phyloP scores from a whole-genome alignment of 2,329 filamentous ascomycete species.

The Ophiostoma ulmi region DNA sequence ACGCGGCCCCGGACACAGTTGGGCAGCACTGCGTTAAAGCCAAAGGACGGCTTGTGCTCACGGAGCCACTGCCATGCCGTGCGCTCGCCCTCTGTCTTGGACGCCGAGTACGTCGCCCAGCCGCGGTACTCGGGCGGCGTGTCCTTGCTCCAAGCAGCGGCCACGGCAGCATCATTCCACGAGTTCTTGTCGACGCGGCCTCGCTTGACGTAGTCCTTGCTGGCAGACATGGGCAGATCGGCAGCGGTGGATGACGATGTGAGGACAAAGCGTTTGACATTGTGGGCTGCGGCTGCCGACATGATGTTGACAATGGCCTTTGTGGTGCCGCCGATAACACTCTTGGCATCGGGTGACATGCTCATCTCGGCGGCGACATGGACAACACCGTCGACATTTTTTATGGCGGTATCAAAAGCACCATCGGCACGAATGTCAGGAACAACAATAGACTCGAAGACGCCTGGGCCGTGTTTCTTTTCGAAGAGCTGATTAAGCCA shows the following conservation, averaged over 20 bases:
- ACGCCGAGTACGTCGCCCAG: background rate
- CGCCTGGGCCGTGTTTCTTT: background rate
- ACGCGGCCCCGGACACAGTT: background rate
- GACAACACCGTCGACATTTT: background rate
- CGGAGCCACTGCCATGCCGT: background rate
- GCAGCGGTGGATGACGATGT: conserved; percentile 2
- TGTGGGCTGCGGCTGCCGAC: background rate
- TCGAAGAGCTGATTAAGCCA: background rate
- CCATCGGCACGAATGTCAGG: background rate
- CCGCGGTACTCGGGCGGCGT: background rate
- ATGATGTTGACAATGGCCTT: conserved; percentile 1
- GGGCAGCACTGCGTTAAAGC: background rate
- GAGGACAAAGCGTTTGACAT: background rate
- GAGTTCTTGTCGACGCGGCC: background rate
- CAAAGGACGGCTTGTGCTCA: background rate
- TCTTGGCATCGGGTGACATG: background rate
- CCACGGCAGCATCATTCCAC: background rate
- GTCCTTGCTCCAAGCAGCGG: background rate
- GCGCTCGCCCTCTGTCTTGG: conserved; percentile 11
- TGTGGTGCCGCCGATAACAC: background rate
- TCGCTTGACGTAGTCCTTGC: background rate
- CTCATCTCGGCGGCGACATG: background rate
- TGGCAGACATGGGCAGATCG: background rate
- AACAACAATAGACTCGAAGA: background rate
- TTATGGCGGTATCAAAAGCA: background rate